Evolutionary conservation across 257 asterid genomes (phyloP).

Genomic region (Henckelia pumila): DNA sequence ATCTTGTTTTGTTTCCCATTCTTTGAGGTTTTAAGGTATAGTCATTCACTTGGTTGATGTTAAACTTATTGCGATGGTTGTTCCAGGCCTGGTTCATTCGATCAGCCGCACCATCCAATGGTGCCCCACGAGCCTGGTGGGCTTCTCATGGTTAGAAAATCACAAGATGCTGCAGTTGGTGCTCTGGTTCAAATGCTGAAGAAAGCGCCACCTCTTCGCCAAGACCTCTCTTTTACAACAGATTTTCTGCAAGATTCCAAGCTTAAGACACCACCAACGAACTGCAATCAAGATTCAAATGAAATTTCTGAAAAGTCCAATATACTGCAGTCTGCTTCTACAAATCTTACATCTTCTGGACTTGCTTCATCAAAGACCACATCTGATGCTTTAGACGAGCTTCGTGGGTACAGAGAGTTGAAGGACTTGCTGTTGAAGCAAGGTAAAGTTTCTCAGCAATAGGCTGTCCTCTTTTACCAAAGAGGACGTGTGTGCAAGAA

Average conservation of each 20-base stretch:
- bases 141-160: conserved; percentile 30
- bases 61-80: conserved; percentile 24
- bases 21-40: background rate
- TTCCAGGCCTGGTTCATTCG: conserved; percentile 52
- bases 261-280: conserved; percentile 22
- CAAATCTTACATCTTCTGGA: conserved; percentile 39
- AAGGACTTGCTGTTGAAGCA: conserved; percentile 49
- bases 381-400: conserved; percentile 74
- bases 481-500: conserved; percentile 2
- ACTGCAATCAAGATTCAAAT: conserved; percentile 21
- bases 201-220: conserved; percentile 71
- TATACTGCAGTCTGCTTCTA: conserved; percentile 24
- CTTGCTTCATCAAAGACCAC: conserved; percentile 49
- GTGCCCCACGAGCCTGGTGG: conserved; percentile 38
- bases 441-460: conserved; percentile 32
- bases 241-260: conserved; percentile 32
- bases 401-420: conserved; percentile 43
- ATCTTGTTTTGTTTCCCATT: background rate
- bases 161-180: conserved; percentile 73
- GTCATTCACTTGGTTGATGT: background rate
- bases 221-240: conserved; percentile 32
- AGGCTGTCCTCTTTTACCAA: conserved; percentile 10
- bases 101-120: conserved; percentile 33
- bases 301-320: conserved; percentile 26
- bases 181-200: conserved; percentile 67